Conservation (phyloP, 768 basidiomycete genomes). For the Kwoniella sp. region DNA sequence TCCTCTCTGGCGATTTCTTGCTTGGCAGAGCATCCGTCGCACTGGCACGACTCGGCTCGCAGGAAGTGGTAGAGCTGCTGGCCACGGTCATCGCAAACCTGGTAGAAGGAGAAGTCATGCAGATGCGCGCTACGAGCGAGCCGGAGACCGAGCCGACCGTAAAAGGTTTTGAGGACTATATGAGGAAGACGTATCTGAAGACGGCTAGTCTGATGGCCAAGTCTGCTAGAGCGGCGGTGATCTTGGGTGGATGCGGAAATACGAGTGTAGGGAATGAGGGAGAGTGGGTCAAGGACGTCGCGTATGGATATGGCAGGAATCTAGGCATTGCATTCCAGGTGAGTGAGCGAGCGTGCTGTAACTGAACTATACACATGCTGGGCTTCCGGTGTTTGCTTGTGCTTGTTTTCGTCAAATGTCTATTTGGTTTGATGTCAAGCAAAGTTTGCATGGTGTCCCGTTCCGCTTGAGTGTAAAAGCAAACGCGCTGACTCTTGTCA, state of each 20-base stretch:
- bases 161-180: slow-evolving; percentile 64
- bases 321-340: slow-evolving; percentile 96
- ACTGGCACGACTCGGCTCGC: slow-evolving; percentile 78
- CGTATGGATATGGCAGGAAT: slow-evolving; percentile 88
- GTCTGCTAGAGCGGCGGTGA: slow-evolving; percentile 76
- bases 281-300: slow-evolving; percentile 83
- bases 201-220: slow-evolving; percentile 91
- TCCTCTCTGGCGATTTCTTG: slow-evolving; percentile 94
- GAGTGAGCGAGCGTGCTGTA: no score
- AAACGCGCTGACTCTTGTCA: slow-evolving; percentile 15
- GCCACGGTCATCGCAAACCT: slow-evolving; percentile 89
- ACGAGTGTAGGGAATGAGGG: slow-evolving; percentile 60
- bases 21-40: slow-evolving; percentile 88
- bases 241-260: slow-evolving; percentile 73
- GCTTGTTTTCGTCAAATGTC: no score
- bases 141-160: slow-evolving; percentile 45
- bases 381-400: no score
- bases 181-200: slow-evolving; percentile 91
- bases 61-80: slow-evolving; percentile 90
- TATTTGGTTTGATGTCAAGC: no score
- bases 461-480: not conserved
- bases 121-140: slow-evolving; percentile 60
- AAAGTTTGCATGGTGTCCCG: not conserved
- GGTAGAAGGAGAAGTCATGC: slow-evolving; percentile 94
- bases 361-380: no score